A percentile compares a stretch with the other conserved stretches of the same genome.
phyloP scores from a whole-genome alignment of 257 asterid genomes.

The Phtheirospermum japonicum region DNA sequence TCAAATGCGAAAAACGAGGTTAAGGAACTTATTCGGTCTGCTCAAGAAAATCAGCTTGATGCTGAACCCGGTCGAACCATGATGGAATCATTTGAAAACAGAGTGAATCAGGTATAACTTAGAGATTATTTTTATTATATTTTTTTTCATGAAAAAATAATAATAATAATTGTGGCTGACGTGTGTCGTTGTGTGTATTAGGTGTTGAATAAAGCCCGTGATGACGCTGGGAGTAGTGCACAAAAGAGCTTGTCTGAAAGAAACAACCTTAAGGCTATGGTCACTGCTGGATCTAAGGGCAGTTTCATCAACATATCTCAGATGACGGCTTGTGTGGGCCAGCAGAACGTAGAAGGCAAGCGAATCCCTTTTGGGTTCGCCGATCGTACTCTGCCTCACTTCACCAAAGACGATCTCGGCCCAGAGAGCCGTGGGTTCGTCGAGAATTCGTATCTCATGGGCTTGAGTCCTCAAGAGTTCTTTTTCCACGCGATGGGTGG shows the following conservation, averaged over 20 bases:
- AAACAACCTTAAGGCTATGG: slow-evolving; percentile 99
- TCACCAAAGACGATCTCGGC: slow-evolving; percentile 84
- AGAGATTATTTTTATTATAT: too few relatives aligned
- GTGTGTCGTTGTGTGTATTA: too few relatives aligned
- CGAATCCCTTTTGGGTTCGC: slow-evolving; percentile 96
- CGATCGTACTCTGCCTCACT: slow-evolving; percentile 89
- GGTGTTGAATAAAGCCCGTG: slow-evolving; percentile 98
- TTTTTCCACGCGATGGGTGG: slow-evolving; percentile 99
- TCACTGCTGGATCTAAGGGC: slow-evolving; percentile 98
- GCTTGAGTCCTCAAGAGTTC: slow-evolving; percentile 96
- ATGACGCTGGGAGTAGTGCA: slow-evolving; percentile 99
- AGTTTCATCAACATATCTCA: slow-evolving; percentile 98
- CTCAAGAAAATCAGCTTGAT: slow-evolving; percentile 70
- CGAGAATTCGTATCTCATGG: slow-evolving; percentile 92
- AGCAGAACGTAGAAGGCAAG: slow-evolving; percentile 98
- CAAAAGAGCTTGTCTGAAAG: slow-evolving; percentile 94
- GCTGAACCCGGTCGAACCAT: too few relatives aligned
- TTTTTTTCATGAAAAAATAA: too few relatives aligned
- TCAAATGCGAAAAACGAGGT: slow-evolving; percentile 83
- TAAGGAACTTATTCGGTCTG: slow-evolving; percentile 70
- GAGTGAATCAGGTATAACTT: slow-evolving; percentile 99
- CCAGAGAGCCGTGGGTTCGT: slow-evolving; percentile 99
- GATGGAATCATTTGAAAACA: slow-evolving; percentile 96
- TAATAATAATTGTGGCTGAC: too few relatives aligned
- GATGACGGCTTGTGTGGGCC: slow-evolving; percentile 99